Conservation (phyloP, 306 rosid species). For the Acacia crassicarpa region DNA sequence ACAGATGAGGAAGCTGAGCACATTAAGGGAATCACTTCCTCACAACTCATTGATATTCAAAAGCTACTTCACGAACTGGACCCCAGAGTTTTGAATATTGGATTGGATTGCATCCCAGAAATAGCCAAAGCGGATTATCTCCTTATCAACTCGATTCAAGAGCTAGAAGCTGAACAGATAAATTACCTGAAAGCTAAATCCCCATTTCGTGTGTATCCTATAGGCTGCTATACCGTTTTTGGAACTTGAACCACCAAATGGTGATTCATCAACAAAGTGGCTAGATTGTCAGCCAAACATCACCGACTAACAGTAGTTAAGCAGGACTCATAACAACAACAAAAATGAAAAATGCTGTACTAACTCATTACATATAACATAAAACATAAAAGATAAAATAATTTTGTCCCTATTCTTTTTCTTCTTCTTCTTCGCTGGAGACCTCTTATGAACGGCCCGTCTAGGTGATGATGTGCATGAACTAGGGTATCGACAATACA, state of each 20-base stretch:
- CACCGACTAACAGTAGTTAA: too few species aligned
- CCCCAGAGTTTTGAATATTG: constrained; percentile 30
- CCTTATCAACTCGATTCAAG: constrained; percentile 44
- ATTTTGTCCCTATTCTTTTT: too few species aligned
- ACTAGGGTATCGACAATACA: too few species aligned
- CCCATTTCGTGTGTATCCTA: constrained; percentile 45
- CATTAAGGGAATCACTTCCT: constrained; percentile 39
- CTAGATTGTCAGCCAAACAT: constrained; percentile 42
- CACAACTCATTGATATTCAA: constrained; percentile 34
- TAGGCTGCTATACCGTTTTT: constrained; percentile 52
- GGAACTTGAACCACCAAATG: constrained; percentile 15
- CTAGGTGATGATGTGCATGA: too few species aligned
- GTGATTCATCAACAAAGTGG: constrained; percentile 33
- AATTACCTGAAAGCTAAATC: constrained; percentile 36
- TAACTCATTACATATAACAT: too few species aligned
- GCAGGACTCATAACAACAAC: too few species aligned
- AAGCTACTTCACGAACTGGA: constrained; percentile 32
- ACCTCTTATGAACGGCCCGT: too few species aligned
- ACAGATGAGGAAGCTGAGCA: constrained; percentile 35
- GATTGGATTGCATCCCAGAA: constrained; percentile 35
- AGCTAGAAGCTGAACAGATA: constrained; percentile 44
- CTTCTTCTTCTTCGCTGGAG: too few species aligned
- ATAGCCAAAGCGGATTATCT: constrained; percentile 48
- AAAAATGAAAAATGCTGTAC: too few species aligned
- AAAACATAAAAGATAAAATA: too few species aligned